Conservation (phyloP, 2,329 filamentous ascomycete genomes). For the Trichoderma simmonsii region DNA sequence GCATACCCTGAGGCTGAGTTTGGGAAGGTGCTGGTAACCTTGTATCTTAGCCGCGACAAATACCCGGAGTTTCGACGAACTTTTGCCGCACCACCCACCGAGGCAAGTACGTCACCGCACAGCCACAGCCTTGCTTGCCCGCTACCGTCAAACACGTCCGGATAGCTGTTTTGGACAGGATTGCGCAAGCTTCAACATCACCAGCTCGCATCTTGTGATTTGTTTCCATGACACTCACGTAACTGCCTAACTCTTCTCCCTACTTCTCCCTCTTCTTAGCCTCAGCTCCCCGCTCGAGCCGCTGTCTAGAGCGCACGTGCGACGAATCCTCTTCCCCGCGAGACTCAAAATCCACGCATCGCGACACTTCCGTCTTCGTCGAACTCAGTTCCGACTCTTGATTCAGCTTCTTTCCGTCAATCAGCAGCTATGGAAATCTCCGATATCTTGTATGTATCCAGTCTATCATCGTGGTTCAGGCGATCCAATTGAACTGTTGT, state of each 20-base stretch:
- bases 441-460: conserved; percentile 13
- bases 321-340: neutral
- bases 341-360: conserved; percentile 13
- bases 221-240: neutral
- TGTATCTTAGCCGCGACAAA: neutral
- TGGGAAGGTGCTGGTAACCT: neutral
- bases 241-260: neutral
- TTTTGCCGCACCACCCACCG: neutral
- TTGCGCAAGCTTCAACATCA: conserved; percentile 12
- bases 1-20: neutral
- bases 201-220: neutral
- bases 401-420: neutral
- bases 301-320: neutral
- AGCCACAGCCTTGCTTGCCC: conserved; percentile 3
- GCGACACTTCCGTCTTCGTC: neutral
- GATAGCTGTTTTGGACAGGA: neutral
- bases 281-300: neutral
- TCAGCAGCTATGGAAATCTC: conserved; percentile 13
- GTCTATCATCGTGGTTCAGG: neutral
- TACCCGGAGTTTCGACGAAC: neutral
- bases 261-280: neutral
- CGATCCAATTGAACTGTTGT: neutral
- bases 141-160: neutral
- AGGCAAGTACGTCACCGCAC: conserved; percentile 11
- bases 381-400: neutral